Evolutionary conservation across 805 yeast species (phyloP), one percentile per base, ranked within the genome.

Genomic region (Zygosaccharomyces bailii): DNA sequence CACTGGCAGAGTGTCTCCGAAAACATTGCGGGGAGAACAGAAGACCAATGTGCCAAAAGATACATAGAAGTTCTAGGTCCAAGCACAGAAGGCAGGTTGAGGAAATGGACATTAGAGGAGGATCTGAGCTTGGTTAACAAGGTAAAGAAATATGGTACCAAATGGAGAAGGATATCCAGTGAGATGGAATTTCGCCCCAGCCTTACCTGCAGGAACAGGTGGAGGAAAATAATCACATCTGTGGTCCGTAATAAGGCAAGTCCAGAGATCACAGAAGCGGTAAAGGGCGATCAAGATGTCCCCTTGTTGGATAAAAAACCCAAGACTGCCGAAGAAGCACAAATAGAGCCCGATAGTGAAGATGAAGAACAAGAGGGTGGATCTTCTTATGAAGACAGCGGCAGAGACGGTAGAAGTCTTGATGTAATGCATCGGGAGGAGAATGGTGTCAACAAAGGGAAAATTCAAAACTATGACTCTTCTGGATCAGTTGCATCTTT

Each of bases 21-120:
- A 40, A 82, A 77, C 42, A 84, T 90, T 9, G 77, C 79, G 2
- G 95, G 96, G 4, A 73, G 97, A 59, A 90, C 95, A 0, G 96
- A 89, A 57, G 96, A 89, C 63, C 97, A 90, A 68, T 90, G 98
- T 69, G 86, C 96, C 1, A 90, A 90, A 59, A 70, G 97, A 55
- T 90, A 86, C 61, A 79, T 82, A 11, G 97, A 90, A 57, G 96
- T 88, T 1, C 64, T 90, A 46, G 93, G 87, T 55, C 96, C 97
- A 4, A 67, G 70, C 43, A 84, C 89, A 7, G 79, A 80, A 48
- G 88, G 84, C 52, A 67, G 96, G 44, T 70, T 88, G 35, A 74
- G 87, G 53, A 81, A 84, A 2, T 90, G 98, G 98, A 69, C 79
- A 1, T 56, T 73, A 21, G 86, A 79, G 7, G 96, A 90, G 61